Evolutionary conservation across 176 grass and related monocot species (phyloP).

Genomic region (Oryza punctata): DNA sequence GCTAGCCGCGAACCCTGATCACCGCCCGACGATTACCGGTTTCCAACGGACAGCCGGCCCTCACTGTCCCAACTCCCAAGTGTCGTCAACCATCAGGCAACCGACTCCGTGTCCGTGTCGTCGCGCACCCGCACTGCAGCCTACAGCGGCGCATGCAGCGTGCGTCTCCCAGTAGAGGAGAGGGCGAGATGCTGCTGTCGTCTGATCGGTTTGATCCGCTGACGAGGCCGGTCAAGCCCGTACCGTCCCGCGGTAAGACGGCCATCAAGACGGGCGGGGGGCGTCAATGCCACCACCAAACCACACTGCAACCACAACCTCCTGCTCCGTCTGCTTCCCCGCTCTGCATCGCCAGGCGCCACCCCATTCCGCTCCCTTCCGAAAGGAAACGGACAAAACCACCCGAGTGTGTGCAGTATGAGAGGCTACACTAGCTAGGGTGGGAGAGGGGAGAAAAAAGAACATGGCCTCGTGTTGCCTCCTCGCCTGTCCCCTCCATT

Average conservation of each 20-base stretch:
- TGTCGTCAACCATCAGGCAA: no score
- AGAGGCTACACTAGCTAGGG: background rate
- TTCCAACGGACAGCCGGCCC: background rate
- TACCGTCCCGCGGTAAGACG: constrained; percentile 21
- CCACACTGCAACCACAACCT: background rate
- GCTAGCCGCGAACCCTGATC: background rate
- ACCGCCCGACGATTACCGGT: background rate
- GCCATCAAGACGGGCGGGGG: constrained; percentile 11
- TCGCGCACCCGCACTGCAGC: background rate
- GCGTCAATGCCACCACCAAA: constrained; percentile 39
- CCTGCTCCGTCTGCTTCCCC: background rate
- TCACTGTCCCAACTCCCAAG: no score
- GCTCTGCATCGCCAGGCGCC: background rate
- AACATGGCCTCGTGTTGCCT: background rate
- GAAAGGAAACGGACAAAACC: constrained; percentile 33
- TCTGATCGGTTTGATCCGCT: background rate
- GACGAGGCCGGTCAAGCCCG: constrained; percentile 46
- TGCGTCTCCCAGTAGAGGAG: no score
- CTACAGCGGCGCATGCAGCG: no score
- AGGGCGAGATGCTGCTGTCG: background rate
- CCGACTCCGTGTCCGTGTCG: no score
- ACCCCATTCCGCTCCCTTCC: background rate
- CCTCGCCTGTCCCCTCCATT: background rate
- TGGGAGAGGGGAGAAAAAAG: background rate
- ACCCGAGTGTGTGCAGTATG: background rate